Evolutionary conservation across 169 alveolate genomes (phyloP).

Genomic region (Plasmodium berghei): DNA sequence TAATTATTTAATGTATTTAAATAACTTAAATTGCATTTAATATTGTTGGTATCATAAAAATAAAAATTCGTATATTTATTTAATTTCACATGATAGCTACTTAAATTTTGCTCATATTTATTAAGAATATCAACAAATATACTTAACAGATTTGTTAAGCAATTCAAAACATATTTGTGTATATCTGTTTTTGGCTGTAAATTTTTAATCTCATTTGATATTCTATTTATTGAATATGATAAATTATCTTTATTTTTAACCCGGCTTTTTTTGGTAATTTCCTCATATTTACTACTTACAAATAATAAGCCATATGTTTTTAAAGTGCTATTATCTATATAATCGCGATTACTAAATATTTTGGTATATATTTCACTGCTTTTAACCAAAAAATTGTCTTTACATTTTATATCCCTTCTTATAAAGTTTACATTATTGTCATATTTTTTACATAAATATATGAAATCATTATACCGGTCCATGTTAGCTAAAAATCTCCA

Average conservation of each 20-base stretch:
- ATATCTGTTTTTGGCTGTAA: constrained; percentile 32
- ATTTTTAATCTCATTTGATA: constrained; percentile 40
- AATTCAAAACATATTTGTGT: constrained; percentile 22
- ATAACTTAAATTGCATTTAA: constrained; percentile 28
- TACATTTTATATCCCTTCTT: constrained; percentile 15
- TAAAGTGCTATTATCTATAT: constrained; percentile 54
- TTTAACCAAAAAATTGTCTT: constrained; percentile 35
- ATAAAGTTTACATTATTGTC: constrained; percentile 24
- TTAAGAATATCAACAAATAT: constrained; percentile 62
- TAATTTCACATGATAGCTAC: constrained; percentile 43
- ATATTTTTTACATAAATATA: constrained; percentile 34
- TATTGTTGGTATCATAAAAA: constrained; percentile 48
- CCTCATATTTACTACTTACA: constrained; percentile 16
- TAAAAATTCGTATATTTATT: constrained; percentile 46
- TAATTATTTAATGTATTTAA: constrained; percentile 31
- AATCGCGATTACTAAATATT: constrained; percentile 43
- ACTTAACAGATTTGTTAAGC: constrained; percentile 32
- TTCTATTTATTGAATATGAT: constrained; percentile 35
- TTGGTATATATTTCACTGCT: constrained; percentile 56
- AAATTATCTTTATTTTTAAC: constrained; percentile 49
- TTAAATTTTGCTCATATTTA: constrained; percentile 61
- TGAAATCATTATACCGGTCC: constrained; percentile 69
- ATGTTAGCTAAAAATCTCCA: neutral
- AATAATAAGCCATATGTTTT: constrained; percentile 21
- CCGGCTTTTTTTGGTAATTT: constrained; percentile 15